Evolutionary conservation across 139 green algal genomes (phyloP), one percentile per base, ranked within the genome.

Genomic region (Pseudopediastrum boryanum): DNA sequence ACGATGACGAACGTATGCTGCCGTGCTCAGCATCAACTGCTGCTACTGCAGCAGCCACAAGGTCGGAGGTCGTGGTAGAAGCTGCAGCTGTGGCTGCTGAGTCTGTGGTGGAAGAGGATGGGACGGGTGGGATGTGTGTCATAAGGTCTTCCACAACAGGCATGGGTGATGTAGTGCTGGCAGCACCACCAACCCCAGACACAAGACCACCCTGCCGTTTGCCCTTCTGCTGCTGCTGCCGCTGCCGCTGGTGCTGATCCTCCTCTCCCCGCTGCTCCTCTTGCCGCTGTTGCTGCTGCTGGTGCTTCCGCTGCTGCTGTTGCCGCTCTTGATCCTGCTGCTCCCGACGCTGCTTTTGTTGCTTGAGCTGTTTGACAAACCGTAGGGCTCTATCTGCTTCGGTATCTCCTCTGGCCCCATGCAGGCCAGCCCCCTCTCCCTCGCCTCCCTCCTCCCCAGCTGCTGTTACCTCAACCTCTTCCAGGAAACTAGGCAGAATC

Each of bases 111-210:
- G 9, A 39, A 51, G 23, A 3, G 41, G 52, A 9, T 19, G 8
- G 39, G 7, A 44, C 58, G 29, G 73, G 29, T 27, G 74, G 61
- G 39, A 81, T 81, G 43, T 67, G 33, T 9, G 39, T 50, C 1
- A 81, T 81, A 44, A 81, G 36, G 39, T 81, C 74, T 6, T 74
- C 74, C 21, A 80, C 73, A 38, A 23, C 48, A n/a, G n/a, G n/a
- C n/a, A n/a, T n/a, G n/a, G n/a, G n/a, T n/a, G n/a, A n/a, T n/a
- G n/a, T n/a, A n/a, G 51, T 52, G 69, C 71, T 43, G 41, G 29
- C 36, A 72, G 6, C 13, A 63, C 59, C 23, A 65, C 13, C 16
- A 46, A 29, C 58, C 29, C 21, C 46, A 2, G 74, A 71, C 46
- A 46, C 61, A 29, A 38, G 31, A 29, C 62, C 66, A 9, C 41